Evolutionary conservation across 768 basidiomycete species (phyloP).

Genomic region (Suillus ampliporus): DNA sequence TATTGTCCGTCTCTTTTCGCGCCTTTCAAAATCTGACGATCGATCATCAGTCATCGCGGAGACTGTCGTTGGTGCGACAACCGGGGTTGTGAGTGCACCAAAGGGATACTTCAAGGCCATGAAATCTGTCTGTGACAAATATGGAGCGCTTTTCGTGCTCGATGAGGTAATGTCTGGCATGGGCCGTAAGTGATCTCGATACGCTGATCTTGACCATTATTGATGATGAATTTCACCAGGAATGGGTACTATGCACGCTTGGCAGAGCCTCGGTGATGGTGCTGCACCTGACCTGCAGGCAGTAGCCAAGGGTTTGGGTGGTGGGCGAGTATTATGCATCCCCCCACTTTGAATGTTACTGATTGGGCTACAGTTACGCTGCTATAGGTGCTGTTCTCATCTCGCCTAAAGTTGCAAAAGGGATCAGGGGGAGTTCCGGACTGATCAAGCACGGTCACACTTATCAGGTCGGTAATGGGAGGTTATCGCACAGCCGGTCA

Average conservation of each 20-base stretch:
- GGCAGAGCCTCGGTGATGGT: conserved; percentile 84
- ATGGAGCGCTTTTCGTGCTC: conserved; percentile 74
- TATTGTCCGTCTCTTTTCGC: background rate
- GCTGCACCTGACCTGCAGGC: conserved; percentile 85
- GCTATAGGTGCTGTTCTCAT: conserved; percentile 84
- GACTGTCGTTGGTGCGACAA: conserved; percentile 87
- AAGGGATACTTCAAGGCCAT: conserved; percentile 88
- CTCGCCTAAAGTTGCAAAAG: conserved; percentile 71
- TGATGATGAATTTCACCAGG: conserved; percentile 45
- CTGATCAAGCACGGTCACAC: conserved; percentile 87
- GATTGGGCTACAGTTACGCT: conserved; percentile 59
- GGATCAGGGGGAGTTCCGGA: conserved; percentile 70
- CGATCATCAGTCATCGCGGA: conserved; percentile 78
- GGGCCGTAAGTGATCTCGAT: conserved; percentile 65
- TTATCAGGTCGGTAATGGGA: conserved; percentile 59
- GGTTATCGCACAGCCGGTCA: background rate
- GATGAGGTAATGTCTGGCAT: conserved; percentile 95
- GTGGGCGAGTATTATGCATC: conserved; percentile 59
- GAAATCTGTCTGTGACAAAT: conserved; percentile 82
- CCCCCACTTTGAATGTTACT: background rate
- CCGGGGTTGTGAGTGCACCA: conserved; percentile 76
- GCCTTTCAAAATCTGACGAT: conserved; percentile 4
- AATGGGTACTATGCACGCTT: conserved; percentile 87
- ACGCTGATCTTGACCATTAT: background rate
- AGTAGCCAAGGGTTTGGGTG: conserved; percentile 88